These are phyloP conservation scores for Coniochaeta sp. DNA, from an alignment of 2,329 filamentous ascomycete genomes.

Conservation along the genomic window DNA sequence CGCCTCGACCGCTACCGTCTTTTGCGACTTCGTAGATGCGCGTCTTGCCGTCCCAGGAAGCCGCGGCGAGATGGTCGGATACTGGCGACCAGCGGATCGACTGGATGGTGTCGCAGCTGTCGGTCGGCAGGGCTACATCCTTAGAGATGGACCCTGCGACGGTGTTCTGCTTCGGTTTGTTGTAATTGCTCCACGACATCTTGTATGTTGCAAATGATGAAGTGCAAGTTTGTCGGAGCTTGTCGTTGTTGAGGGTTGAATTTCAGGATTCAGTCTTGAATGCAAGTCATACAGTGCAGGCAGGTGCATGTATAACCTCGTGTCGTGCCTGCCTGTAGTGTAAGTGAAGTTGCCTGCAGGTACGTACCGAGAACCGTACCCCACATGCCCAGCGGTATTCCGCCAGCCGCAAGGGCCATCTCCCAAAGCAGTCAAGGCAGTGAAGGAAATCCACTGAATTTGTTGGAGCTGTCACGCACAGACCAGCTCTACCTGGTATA, in stretches of 20 bases:
- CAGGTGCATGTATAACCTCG: no score
- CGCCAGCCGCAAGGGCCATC: no score
- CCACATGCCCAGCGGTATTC: no score
- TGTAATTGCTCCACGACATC: neutral
- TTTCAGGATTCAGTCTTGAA: no score
- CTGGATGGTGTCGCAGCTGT: conserved; percentile 25
- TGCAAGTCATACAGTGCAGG: no score
- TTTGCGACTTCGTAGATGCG: conserved; percentile 25
- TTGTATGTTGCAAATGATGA: neutral
- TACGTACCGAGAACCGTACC: neutral
- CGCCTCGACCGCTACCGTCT: conserved; percentile 13
- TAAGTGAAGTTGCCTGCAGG: neutral
- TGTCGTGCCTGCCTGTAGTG: no score
- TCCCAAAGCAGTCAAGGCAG: neutral
- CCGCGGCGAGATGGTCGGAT: conserved; percentile 22
- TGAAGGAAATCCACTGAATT: conserved; percentile 20
- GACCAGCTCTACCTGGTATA: neutral
- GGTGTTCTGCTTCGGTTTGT: neutral
- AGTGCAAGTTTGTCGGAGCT: neutral
- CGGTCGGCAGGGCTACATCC: conserved; percentile 14
- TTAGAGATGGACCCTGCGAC: neutral
- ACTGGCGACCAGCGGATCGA: conserved; percentile 26
- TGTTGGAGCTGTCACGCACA: neutral
- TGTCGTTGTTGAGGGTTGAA: neutral
- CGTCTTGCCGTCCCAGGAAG: conserved; percentile 27